Percentiles rank a stretch among this genome's conserved stretches.
Conservation (phyloP, 2,329 filamentous ascomycete genomes). For the Helicocarpus griseus region DNA sequence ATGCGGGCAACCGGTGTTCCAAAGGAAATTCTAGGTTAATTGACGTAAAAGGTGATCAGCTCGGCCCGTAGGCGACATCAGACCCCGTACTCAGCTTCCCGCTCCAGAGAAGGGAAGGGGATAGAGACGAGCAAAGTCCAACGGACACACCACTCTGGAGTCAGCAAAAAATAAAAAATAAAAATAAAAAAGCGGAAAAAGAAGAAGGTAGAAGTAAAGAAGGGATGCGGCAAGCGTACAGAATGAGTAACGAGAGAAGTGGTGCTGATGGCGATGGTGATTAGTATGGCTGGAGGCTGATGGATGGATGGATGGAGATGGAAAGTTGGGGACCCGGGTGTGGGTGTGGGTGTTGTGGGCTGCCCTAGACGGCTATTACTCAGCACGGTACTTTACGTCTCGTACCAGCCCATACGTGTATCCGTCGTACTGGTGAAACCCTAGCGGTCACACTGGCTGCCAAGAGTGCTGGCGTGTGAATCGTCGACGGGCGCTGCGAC, state of each 20-base stretch:
- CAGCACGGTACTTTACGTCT: not conserved
- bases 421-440: not conserved
- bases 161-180: not conserved
- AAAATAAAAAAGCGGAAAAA: not conserved
- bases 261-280: too few species aligned
- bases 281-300: not conserved
- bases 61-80: conserved; percentile 1
- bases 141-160: too few species aligned
- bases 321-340: not conserved
- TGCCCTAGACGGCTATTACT: not conserved
- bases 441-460: not conserved
- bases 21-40: not conserved
- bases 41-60: not conserved
- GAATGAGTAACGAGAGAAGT: not conserved
- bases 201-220: not conserved
- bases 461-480: too few species aligned
- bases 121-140: not conserved
- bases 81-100: not conserved
- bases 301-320: not conserved
- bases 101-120: not conserved
- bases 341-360: not conserved
- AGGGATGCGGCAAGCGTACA: not conserved
- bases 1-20: not conserved
- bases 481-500: not conserved
- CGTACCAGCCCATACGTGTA: not conserved